Evolutionary conservation across 768 basidiomycete genomes (phyloP).

Genomic region (Kwoniella pini): DNA sequence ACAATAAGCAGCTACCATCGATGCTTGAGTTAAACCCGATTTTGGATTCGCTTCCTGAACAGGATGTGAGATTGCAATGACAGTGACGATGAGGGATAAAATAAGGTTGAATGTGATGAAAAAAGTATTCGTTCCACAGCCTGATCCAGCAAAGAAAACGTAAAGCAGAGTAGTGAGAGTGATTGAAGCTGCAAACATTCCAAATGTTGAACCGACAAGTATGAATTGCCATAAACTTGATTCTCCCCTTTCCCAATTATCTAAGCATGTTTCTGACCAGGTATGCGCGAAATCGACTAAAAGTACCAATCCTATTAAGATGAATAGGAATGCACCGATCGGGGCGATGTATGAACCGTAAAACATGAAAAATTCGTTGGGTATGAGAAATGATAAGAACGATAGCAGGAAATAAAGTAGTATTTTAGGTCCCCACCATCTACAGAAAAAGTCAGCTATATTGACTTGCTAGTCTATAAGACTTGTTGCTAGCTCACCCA

Average conservation of each 20-base stretch:
- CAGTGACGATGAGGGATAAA: conserved; percentile 73
- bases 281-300: conserved; percentile 98
- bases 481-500: conserved; percentile 63
- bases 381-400: conserved; percentile 85
- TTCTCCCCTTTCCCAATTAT: conserved; percentile 86
- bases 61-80: conserved; percentile 76
- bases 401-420: conserved; percentile 83
- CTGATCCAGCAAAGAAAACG: conserved; percentile 82
- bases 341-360: conserved; percentile 90
- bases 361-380: conserved; percentile 96
- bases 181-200: conserved; percentile 80
- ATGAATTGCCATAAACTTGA: conserved; percentile 96
- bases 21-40: conserved; percentile 89
- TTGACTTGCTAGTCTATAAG: not conserved
- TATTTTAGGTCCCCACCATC: conserved; percentile 99
- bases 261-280: conserved; percentile 95
- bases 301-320: conserved; percentile 93
- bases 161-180: conserved; percentile 85
- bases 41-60: conserved; percentile 92
- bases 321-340: conserved; percentile 90
- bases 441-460: conserved; percentile 48
- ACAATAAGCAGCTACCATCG: conserved; percentile 97
- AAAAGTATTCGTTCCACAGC: conserved; percentile 90
- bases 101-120: conserved; percentile 94
- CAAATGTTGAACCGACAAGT: conserved; percentile 86